These are phyloP conservation scores for Pilasporangium apinafurcum DNA, from an alignment of 352 stramenopile genomes.

Conservation along the genomic window DNA sequence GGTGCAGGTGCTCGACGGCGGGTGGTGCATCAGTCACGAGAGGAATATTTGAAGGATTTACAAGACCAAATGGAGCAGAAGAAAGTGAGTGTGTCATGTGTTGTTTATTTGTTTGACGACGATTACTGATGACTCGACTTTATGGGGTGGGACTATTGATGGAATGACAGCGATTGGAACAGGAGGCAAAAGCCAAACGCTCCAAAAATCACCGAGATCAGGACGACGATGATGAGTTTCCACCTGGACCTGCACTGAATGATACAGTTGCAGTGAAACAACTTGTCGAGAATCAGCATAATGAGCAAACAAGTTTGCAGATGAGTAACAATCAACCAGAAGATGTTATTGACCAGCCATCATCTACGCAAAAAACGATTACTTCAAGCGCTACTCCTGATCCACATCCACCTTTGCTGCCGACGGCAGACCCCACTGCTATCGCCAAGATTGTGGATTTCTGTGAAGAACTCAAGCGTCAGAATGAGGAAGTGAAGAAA, in stretches of 20 bases:
- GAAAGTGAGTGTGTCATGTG: conserved; percentile 16
- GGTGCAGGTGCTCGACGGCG: conserved; percentile 2
- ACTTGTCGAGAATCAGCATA: too few relatives aligned
- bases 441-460: conserved; percentile 46
- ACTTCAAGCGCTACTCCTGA: background rate
- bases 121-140: too few relatives aligned
- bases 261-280: too few relatives aligned
- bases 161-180: conserved; percentile 10
- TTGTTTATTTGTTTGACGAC: background rate
- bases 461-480: conserved; percentile 44
- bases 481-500: conserved; percentile 53
- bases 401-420: background rate
- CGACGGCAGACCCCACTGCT: conserved; percentile 13
- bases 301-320: background rate
- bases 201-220: too few relatives aligned
- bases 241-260: too few relatives aligned
- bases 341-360: background rate
- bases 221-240: too few relatives aligned
- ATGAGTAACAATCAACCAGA: background rate
- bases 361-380: background rate
- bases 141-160: too few relatives aligned
- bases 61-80: conserved; percentile 49
- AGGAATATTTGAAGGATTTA: conserved; percentile 29
- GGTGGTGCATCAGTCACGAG: conserved; percentile 10
- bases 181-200: too few relatives aligned